Evolutionary conservation across 306 rosid species (phyloP), one percentile per base, ranked within the genome.

Genomic region (Prunus mongolica): DNA sequence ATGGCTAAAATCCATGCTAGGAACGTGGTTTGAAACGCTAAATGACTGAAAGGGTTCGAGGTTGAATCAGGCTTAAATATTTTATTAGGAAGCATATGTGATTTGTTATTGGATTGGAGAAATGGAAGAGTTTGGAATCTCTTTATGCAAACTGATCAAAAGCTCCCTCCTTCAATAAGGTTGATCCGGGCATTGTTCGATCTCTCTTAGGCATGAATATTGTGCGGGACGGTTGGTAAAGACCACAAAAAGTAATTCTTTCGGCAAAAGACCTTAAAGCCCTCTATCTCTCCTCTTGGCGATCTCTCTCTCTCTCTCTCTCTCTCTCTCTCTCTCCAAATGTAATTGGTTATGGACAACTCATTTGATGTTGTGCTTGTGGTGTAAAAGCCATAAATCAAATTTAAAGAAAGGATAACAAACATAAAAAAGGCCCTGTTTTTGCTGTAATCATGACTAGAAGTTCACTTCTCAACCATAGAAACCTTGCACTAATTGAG

Each of bases 81-180:
- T 46, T 61, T 75, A 71, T 54, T 44, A n/a, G 15, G 74, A 67
- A 61, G 69, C 7, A 45, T 38, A 50, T 55, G 28, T 1, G 73
- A 64, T 63, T 81, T 72, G 68, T 77, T 73, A 73, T 77, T 79
- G 76, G 82, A 84, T 79, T 77, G 87, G 71, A 55, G 78, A 64
- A 77, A 76, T 82, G 86, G 78, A 80, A 85, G 89, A 87, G 85
- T 89, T 85, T 86, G 91, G 97, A 88, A 90, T 88, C 93, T 84
- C 91, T 86, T 90, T 92, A 74, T 67, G 46, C 82, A 81, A 85
- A 46, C 22, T 72, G 76, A 87, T 78, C 78, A 72, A 83, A 91
- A 79, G 89, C 41, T 79, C 74, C 75, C 72, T 56, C 78, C 25
- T 63, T 71, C 81, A 71, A 79, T 76, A 38, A 79, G 87, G 86